These are phyloP conservation scores for Sclerotinia spermophila DNA, from an alignment of 2,329 filamentous ascomycete species.

Conservation along the genomic window DNA sequence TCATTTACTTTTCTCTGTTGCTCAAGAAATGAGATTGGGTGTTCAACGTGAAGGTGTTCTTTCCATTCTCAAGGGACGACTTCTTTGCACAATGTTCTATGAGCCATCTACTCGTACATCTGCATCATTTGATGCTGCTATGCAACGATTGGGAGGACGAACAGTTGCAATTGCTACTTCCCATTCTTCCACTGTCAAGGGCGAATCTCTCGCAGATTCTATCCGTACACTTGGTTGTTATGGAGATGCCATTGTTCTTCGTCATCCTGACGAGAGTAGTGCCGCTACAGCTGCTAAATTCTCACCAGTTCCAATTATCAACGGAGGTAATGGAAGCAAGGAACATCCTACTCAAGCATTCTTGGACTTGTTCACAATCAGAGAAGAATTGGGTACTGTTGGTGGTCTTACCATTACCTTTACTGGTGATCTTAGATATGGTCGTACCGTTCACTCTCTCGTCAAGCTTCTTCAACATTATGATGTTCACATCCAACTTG, in stretches of 20 bases:
- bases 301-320: slow-evolving; percentile 89
- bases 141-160: slow-evolving; percentile 93
- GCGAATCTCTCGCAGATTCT: slow-evolving; percentile 89
- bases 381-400: slow-evolving; percentile 93
- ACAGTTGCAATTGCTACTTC: slow-evolving; percentile 78
- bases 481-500: slow-evolving; percentile 89
- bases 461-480: slow-evolving; percentile 94
- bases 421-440: slow-evolving; percentile 86
- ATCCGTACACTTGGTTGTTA: slow-evolving; percentile 93
- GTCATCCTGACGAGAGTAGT: slow-evolving; percentile 80
- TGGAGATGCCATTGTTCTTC: slow-evolving; percentile 90
- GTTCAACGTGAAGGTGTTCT: slow-evolving; percentile 90
- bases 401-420: slow-evolving; percentile 96
- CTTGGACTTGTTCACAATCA: slow-evolving; percentile 96
- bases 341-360: slow-evolving; percentile 98
- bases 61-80: slow-evolving; percentile 77
- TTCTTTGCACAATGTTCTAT: slow-evolving; percentile 93
- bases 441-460: slow-evolving; percentile 90
- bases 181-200: slow-evolving; percentile 88
- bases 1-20: slow-evolving; percentile 91
- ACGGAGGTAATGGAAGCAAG: slow-evolving; percentile 91
- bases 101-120: slow-evolving; percentile 96
- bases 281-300: slow-evolving; percentile 81
- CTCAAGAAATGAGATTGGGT: slow-evolving; percentile 94
- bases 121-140: slow-evolving; percentile 92